Evolutionary conservation across 1,284 basidiomycete species (phyloP).

Genomic region (Crucibulum cyathiforme): DNA sequence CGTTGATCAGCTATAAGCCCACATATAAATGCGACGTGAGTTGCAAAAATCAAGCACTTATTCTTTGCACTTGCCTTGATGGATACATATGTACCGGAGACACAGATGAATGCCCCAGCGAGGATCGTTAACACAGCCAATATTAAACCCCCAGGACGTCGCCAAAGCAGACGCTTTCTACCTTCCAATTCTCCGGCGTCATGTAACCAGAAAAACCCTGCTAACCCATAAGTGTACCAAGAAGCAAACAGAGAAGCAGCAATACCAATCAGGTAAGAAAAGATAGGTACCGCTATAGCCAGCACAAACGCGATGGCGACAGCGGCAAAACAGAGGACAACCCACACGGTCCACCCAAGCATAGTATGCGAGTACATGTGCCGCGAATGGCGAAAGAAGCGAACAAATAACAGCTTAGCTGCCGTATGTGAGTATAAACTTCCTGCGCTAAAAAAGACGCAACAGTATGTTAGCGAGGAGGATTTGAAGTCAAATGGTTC

Average conservation of each 20-base stretch:
- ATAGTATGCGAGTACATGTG: constrained; percentile 65
- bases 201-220: constrained; percentile 63
- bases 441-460: constrained; percentile 40
- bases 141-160: constrained; percentile 36
- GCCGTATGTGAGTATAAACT: constrained; percentile 58
- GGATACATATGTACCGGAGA: constrained; percentile 59
- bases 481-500: constrained; percentile 11
- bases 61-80: constrained; percentile 44
- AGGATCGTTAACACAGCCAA: constrained; percentile 52
- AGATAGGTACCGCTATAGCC: constrained; percentile 61
- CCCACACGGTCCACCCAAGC: constrained; percentile 66
- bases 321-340: constrained; percentile 47
- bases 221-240: constrained; percentile 64
- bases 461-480: not conserved
- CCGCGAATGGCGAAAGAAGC: constrained; percentile 59
- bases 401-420: constrained; percentile 67
- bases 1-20: constrained; percentile 49
- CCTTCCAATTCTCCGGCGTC: constrained; percentile 52
- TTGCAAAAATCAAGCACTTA: no score
- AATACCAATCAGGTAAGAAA: constrained; percentile 59
- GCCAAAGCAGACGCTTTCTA: constrained; percentile 37
- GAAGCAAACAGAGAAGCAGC: constrained; percentile 62
- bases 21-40: constrained; percentile 1
- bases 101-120: constrained; percentile 58
- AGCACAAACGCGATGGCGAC: constrained; percentile 59